Evolutionary conservation across 1,139 yeast genomes (phyloP).

Genomic region (Debaryomyces fabryi): DNA sequence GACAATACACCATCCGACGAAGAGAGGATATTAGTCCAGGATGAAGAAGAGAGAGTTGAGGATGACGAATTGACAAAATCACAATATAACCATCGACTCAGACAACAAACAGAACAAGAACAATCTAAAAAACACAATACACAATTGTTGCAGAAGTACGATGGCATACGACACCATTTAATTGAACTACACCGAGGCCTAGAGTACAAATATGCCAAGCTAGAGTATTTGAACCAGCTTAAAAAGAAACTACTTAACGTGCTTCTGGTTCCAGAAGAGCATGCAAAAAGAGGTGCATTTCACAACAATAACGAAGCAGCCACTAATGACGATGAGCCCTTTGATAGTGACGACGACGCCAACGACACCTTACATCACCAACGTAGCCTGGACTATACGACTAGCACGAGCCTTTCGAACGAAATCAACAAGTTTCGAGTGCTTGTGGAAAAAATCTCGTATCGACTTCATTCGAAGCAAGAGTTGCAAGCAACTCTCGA

Average conservation of each 20-base stretch:
- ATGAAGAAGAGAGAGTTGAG: slow-evolving; percentile 14
- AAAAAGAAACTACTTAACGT: slow-evolving; percentile 16
- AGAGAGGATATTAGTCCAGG: slow-evolving; percentile 17
- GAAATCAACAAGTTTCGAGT: slow-evolving; percentile 36
- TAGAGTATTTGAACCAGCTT: slow-evolving; percentile 28
- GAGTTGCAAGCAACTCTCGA: slow-evolving; percentile 3
- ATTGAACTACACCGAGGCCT: slow-evolving; percentile 21
- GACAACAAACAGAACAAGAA: background rate
- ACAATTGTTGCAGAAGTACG: slow-evolving; percentile 27
- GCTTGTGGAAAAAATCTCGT: slow-evolving; percentile 32
- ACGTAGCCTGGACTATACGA: background rate
- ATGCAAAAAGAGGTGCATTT: background rate
- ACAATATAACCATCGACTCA: background rate
- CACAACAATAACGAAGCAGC: background rate
- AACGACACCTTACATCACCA: background rate
- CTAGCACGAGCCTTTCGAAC: slow-evolving; percentile 6
- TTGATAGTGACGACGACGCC: slow-evolving; percentile 26
- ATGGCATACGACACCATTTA: slow-evolving; percentile 23
- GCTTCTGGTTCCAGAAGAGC: background rate
- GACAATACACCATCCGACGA: slow-evolving; percentile 10
- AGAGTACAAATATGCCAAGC: slow-evolving; percentile 31
- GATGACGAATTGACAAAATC: slow-evolving; percentile 2
- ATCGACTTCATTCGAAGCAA: slow-evolving; percentile 14
- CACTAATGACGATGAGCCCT: slow-evolving; percentile 11
- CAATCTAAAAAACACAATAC: background rate